Evolutionary conservation across 2,329 filamentous ascomycete genomes (phyloP), one percentile per base, ranked within the genome.

Genomic region (Hypoxylon sp.): DNA sequence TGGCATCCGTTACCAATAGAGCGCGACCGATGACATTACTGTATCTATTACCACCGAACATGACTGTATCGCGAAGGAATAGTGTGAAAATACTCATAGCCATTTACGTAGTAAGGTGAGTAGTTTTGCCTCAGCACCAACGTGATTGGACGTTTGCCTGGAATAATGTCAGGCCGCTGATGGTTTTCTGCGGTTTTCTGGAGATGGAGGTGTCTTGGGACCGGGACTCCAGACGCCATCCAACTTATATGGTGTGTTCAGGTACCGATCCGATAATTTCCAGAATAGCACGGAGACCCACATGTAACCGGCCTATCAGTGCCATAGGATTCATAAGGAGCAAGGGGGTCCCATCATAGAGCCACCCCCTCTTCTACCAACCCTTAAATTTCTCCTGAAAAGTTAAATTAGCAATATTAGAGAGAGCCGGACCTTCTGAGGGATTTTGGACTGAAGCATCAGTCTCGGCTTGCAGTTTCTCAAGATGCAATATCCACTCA

Each of bases 381-480:
- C 56, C 57, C 63, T 58, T 61, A 61, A 50, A 20, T 59, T 35
- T 48, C 53, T 20, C 30, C 48, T 57, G 25, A 55, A 55, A 53
- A 54, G 50, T 63, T 69, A 67, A 66, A 69, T 64, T 69, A 30
- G 55, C 54, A 64, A 71, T 69, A 64, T 69, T 48, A 57, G 20
- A 53, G 40, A 61, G 44, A 58, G 54, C 65, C 55, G 60, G 66
- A 69, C 64, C 50, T 17, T 53, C 63, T 71, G 69, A 71, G 69
- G 69, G 60, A 71, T 71, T 71, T 71, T 62, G 51, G 20, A 61
- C 62, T 56, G 55, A 66, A 53, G 66, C 60, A 53, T 35, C 46
- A 51, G 44, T 53, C 42, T 63, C 61, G 60, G 57, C 51, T 61
- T 48, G 44, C 51, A 57, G n/a, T 49, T 61, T n/a, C 35, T 50